Evolutionary conservation across 768 basidiomycete species (phyloP).

Genomic region (Coprinopsis strossmayeri): DNA sequence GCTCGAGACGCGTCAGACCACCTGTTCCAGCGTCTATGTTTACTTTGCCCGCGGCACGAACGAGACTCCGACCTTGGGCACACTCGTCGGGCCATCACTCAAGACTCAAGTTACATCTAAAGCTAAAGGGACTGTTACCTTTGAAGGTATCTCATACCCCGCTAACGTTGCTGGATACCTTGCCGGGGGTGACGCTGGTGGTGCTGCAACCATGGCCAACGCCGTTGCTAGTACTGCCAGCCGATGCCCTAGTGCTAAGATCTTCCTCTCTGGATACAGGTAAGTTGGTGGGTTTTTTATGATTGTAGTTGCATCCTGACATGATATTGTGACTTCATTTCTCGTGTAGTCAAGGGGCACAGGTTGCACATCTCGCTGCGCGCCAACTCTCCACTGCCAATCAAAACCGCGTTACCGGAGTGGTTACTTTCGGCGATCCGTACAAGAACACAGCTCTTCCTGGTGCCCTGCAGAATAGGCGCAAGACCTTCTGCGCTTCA

Average conservation of each 20-base stretch:
- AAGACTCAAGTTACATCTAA: conserved; percentile 15
- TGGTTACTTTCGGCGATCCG: conserved; percentile 28
- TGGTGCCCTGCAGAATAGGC: conserved; percentile 18
- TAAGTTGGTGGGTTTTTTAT: conserved; percentile 7
- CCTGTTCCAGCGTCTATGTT: conserved; percentile 27
- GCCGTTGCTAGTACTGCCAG: conserved; percentile 21
- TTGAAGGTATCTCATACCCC: conserved; percentile 30
- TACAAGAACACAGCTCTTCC: conserved; percentile 22
- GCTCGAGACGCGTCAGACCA: conserved; percentile 11
- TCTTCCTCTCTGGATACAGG: conserved; percentile 31
- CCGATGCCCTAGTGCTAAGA: conserved; percentile 25
- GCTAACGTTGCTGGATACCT: conserved; percentile 29
- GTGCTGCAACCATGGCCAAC: conserved; percentile 28
- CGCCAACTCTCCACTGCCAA: conserved; percentile 10
- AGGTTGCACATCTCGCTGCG: conserved; percentile 14
- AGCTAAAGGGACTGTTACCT: conserved; percentile 24
- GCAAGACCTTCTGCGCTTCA: conserved; percentile 21
- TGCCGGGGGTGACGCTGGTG: conserved; percentile 28
- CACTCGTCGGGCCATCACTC: conserved; percentile 32
- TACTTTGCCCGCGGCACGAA: conserved; percentile 32
- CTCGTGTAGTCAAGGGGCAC: conserved; percentile 22
- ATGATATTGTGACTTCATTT: background rate
- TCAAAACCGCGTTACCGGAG: conserved; percentile 17
- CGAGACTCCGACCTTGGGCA: conserved; percentile 24
- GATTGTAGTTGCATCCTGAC: background rate